A percentile compares a stretch with the other conserved stretches of the same genome.
Conservation (phyloP, 495 filamentous ascomycete species). For the Extremus antarcticus region DNA sequence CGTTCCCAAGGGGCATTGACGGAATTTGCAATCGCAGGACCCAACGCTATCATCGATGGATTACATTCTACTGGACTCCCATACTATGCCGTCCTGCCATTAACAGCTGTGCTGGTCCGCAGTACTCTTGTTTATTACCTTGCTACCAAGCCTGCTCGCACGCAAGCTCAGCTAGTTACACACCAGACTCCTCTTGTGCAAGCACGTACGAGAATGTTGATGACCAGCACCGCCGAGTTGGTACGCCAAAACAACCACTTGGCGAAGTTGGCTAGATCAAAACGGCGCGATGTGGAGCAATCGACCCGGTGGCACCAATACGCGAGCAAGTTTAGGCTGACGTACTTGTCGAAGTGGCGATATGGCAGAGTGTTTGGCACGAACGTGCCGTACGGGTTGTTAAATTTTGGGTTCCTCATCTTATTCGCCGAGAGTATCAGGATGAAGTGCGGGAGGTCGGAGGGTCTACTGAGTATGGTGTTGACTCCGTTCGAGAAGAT, state of each 20-base stretch:
- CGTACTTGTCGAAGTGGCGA: not conserved
- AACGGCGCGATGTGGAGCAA: too few relatives aligned
- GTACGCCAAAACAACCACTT: not conserved
- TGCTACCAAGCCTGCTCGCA: slow-evolving; percentile 45
- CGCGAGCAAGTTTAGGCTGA: not conserved
- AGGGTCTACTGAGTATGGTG: slow-evolving; percentile 12
- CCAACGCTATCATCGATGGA: slow-evolving; percentile 46
- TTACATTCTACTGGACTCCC: slow-evolving; percentile 54
- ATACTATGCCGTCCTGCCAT: slow-evolving; percentile 62
- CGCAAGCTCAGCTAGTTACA: not conserved
- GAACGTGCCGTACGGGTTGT: not conserved
- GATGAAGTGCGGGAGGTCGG: slow-evolving; percentile 3
- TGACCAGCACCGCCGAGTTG: not conserved
- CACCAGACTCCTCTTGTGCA: slow-evolving; percentile 36
- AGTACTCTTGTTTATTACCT: slow-evolving; percentile 42
- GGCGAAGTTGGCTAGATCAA: too few relatives aligned
- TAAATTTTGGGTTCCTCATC: slow-evolving; percentile 12
- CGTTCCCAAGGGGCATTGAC: slow-evolving; percentile 32
- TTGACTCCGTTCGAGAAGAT: slow-evolving; percentile 5
- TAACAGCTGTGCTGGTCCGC: slow-evolving; percentile 55
- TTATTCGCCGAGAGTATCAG: slow-evolving; percentile 11
- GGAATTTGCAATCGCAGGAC: slow-evolving; percentile 38
- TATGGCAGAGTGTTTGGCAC: not conserved
- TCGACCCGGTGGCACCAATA: too few relatives aligned
- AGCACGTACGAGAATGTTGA: not conserved